phyloP scores from a whole-genome alignment of 1,284 basidiomycete species.

The Afroboletus lepidellus region DNA sequence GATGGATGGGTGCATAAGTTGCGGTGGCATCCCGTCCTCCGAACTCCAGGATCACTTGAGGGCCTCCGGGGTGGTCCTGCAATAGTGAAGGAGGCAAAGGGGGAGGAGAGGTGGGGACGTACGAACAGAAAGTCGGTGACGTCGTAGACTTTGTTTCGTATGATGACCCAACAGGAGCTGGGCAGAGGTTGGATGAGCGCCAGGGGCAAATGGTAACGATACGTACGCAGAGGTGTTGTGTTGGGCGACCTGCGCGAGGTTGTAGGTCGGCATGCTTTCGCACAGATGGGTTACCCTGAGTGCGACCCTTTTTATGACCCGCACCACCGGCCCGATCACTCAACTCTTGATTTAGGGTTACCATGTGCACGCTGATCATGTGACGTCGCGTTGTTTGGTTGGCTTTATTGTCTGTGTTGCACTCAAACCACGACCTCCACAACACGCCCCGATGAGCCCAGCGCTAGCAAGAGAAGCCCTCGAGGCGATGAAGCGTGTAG shows the following conservation, averaged over 20 bases:
- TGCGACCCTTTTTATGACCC: background rate
- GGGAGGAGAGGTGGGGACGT: conserved; percentile 17
- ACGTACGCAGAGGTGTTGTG: conserved; percentile 54
- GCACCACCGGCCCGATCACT: background rate
- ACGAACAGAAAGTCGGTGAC: conserved; percentile 83
- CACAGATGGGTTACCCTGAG: background rate
- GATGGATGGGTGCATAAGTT: conserved; percentile 73
- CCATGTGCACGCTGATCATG: conserved; percentile 34
- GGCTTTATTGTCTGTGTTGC: conserved; percentile 37
- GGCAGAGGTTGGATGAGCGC: background rate
- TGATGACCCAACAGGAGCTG: conserved; percentile 89
- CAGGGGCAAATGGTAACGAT: background rate
- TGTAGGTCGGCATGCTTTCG: conserved; percentile 35
- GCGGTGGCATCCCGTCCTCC: conserved; percentile 77
- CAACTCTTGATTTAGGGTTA: conserved; percentile 1
- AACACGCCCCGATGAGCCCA: conserved; percentile 41
- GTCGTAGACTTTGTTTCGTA: conserved; percentile 75
- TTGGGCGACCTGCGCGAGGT: conserved; percentile 45
- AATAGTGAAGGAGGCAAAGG: conserved; percentile 4
- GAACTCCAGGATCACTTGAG: conserved; percentile 74
- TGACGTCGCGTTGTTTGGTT: conserved; percentile 55
- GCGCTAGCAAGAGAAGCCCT: conserved; percentile 55
- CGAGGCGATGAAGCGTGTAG: conserved; percentile 61
- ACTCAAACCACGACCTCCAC: conserved; percentile 43
- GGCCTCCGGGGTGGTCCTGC: conserved; percentile 82